Evolutionary conservation across 176 grass and related monocot species (phyloP).

Genomic region (Zea mays): DNA sequence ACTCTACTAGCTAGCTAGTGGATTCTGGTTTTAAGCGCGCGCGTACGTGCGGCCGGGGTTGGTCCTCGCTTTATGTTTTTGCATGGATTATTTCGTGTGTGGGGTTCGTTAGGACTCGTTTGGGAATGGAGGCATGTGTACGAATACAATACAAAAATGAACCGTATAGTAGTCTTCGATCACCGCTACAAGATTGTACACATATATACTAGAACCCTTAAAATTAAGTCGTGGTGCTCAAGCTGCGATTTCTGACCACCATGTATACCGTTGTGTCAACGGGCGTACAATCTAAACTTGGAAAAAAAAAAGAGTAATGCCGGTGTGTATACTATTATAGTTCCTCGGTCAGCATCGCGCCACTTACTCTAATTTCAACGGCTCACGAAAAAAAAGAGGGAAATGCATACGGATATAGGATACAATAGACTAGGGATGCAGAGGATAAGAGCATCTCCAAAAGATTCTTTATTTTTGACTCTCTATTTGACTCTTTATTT

Average conservation of each 20-base stretch:
- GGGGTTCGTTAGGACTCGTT: not conserved
- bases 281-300: not conserved
- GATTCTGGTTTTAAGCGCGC: too few relatives aligned
- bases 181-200: too few relatives aligned
- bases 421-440: too few relatives aligned
- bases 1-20: not conserved
- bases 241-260: not conserved
- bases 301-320: not conserved
- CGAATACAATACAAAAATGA: too few relatives aligned
- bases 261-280: not conserved
- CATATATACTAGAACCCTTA: too few relatives aligned
- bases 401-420: not conserved
- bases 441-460: too few relatives aligned
- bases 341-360: not conserved
- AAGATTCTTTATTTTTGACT: too few relatives aligned
- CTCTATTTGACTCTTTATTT: too few relatives aligned
- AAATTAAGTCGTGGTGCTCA: not conserved
- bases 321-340: not conserved
- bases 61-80: slow-evolving; percentile 10
- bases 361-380: not conserved
- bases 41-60: too few relatives aligned
- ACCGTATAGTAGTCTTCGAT: not conserved
- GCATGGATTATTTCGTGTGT: not conserved
- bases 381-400: not conserved
- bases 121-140: not conserved